A percentile compares a stretch with the other conserved stretches of the same genome.
phyloP scores from a whole-genome alignment of 2,329 filamentous ascomycete genomes.

The Blastomyces percursus region DNA sequence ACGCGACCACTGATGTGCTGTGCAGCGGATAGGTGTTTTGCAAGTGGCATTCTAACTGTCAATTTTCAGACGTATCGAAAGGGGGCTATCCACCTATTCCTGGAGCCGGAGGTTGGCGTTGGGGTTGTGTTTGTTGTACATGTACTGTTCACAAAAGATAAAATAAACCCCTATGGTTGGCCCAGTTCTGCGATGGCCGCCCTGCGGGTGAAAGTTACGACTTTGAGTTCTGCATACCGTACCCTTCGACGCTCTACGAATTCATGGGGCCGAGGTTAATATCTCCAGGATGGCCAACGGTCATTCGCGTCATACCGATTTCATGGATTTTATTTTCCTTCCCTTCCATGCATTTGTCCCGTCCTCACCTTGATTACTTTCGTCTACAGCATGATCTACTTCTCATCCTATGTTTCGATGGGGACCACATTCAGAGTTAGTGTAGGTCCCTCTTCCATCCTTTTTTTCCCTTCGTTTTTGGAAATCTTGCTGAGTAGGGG shows the following conservation, averaged over 20 bases:
- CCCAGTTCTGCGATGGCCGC: not conserved
- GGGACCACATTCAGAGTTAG: not conserved
- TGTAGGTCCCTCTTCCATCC: not conserved
- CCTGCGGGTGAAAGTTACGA: not conserved
- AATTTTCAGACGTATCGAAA: not conserved
- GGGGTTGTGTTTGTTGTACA: not conserved
- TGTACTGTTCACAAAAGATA: not conserved
- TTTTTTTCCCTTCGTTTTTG: too few relatives aligned
- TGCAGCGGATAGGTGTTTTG: not conserved
- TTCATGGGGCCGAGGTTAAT: not conserved
- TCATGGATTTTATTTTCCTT: not conserved
- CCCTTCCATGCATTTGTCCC: not conserved
- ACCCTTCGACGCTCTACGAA: not conserved
- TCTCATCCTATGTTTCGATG: not conserved
- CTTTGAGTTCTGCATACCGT: not conserved
- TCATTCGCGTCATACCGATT: not conserved
- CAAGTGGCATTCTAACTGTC: not conserved
- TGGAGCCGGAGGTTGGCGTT: not conserved
- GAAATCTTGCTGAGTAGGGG: not conserved
- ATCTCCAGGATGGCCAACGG: not conserved
- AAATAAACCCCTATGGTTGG: not conserved
- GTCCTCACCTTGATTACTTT: not conserved
- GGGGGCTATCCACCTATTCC: not conserved
- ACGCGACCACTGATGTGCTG: slow-evolving; percentile 16
- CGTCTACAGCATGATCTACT: not conserved